Conservation (phyloP, 139 green algal species). For the Haematococcus lacustris region DNA sequence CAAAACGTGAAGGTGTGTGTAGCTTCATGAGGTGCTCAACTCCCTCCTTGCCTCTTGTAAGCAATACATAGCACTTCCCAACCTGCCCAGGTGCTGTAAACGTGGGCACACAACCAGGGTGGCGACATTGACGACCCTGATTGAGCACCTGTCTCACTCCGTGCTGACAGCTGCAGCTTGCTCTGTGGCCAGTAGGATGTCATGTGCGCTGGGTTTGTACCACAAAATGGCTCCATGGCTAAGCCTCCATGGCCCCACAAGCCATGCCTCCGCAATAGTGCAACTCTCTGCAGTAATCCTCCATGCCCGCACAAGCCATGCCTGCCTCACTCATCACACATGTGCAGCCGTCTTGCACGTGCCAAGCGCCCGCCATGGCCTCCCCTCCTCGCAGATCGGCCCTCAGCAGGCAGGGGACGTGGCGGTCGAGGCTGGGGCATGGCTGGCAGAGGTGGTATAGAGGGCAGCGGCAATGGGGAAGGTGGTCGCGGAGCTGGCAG, state of each 20-base stretch:
- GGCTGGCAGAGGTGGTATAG: conserved; percentile 13
- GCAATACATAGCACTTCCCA: not conserved
- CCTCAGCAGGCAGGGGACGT: conserved; percentile 1
- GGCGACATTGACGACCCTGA: no score
- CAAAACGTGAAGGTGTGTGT: conserved; percentile 15
- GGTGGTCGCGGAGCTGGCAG: not conserved
- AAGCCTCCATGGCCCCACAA: not conserved
- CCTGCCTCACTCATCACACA: not conserved
- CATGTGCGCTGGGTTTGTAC: no score
- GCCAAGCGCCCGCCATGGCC: not conserved
- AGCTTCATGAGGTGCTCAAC: not conserved
- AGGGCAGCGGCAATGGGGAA: conserved; percentile 4
- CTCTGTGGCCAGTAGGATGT: no score
- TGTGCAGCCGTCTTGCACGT: not conserved
- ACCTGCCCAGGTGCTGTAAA: not conserved
- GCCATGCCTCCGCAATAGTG: not conserved
- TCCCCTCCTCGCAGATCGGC: not conserved
- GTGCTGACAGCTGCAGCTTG: no score
- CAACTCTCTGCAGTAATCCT: not conserved
- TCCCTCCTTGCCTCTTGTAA: not conserved
- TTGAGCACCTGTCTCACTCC: no score
- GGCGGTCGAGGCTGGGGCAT: conserved; percentile 17
- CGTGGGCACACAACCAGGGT: not conserved
- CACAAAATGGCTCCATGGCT: no score
- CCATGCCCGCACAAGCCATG: not conserved